Conservation (phyloP, 2,329 filamentous ascomycete species). For the Blastomyces percursus region DNA sequence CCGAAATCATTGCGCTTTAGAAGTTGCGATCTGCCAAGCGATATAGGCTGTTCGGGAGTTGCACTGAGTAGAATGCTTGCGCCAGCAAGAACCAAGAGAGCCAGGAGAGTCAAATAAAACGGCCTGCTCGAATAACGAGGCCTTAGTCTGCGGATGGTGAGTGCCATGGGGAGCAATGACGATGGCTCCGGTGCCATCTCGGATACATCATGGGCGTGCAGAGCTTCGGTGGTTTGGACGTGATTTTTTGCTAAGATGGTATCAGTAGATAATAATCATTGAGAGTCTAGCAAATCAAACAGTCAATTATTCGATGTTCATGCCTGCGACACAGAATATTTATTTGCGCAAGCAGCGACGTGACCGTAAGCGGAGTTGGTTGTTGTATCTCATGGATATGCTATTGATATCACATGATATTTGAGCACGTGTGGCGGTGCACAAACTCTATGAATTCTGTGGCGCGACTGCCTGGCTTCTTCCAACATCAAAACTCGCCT, state of each 20-base stretch:
- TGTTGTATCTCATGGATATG: too few relatives aligned
- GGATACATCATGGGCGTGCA: slow-evolving; percentile 22
- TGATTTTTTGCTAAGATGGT: not conserved
- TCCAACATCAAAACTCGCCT: too few relatives aligned
- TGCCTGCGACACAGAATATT: not conserved
- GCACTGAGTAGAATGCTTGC: slow-evolving; percentile 20
- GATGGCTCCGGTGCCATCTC: slow-evolving; percentile 10
- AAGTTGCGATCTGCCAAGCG: slow-evolving; percentile 8
- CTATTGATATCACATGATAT: not conserved
- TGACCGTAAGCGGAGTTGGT: too few relatives aligned
- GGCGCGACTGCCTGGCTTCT: too few relatives aligned
- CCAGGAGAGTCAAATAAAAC: slow-evolving; percentile 37
- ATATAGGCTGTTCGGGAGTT: not conserved
- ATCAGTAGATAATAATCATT: not conserved
- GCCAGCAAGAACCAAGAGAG: slow-evolving; percentile 25
- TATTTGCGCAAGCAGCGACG: not conserved
- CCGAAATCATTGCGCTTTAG: slow-evolving; percentile 20
- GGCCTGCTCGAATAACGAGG: slow-evolving; percentile 34
- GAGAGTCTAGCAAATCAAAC: not conserved
- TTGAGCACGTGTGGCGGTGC: too few relatives aligned
- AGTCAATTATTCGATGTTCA: not conserved
- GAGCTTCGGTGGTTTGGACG: not conserved
- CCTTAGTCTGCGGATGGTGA: slow-evolving; percentile 12
- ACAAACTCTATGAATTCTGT: too few relatives aligned
- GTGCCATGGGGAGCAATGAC: slow-evolving; percentile 1